A percentile compares a stretch with the other conserved stretches of the same genome.
These are phyloP conservation scores for Debaryomyces tyrocola DNA, from an alignment of 805 yeast species.

Conservation along the genomic window DNA sequence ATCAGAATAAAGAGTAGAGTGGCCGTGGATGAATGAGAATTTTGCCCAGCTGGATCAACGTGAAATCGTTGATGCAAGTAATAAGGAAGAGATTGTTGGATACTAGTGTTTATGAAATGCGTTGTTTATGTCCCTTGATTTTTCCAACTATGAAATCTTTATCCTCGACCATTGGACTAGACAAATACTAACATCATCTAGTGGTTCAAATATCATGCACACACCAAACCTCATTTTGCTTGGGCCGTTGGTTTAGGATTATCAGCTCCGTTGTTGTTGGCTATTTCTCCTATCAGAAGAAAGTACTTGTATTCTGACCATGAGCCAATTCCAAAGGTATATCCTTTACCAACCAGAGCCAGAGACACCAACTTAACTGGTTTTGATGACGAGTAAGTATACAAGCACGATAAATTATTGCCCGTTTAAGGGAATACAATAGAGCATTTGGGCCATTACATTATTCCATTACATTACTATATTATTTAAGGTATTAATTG, in stretches of 20 bases:
- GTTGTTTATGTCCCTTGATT: no score
- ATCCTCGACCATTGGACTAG: no score
- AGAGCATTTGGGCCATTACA: no score
- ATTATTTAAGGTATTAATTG: neutral
- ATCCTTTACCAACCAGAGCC: slow-evolving; percentile 56
- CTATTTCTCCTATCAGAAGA: slow-evolving; percentile 68
- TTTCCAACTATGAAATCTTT: no score
- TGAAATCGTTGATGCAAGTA: no score
- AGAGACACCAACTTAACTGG: slow-evolving; percentile 53
- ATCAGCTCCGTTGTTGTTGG: slow-evolving; percentile 64
- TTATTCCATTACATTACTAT: neutral
- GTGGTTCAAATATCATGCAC: slow-evolving; percentile 77
- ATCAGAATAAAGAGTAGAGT: neutral
- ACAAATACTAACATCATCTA: slow-evolving; percentile 15
- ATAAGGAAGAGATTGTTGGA: no score
- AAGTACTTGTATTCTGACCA: slow-evolving; percentile 65
- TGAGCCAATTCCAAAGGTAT: slow-evolving; percentile 60
- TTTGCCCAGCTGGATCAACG: neutral
- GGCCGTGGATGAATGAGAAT: neutral
- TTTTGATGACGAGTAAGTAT: slow-evolving; percentile 45
- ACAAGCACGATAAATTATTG: neutral
- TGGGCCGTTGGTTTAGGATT: slow-evolving; percentile 63
- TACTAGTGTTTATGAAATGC: no score
- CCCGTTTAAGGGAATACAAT: no score
- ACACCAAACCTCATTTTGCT: slow-evolving; percentile 73